Percentiles rank a stretch among this genome's conserved stretches.
Conservation (phyloP, 2,329 filamentous ascomycete species). For the Daldinia sp. region DNA sequence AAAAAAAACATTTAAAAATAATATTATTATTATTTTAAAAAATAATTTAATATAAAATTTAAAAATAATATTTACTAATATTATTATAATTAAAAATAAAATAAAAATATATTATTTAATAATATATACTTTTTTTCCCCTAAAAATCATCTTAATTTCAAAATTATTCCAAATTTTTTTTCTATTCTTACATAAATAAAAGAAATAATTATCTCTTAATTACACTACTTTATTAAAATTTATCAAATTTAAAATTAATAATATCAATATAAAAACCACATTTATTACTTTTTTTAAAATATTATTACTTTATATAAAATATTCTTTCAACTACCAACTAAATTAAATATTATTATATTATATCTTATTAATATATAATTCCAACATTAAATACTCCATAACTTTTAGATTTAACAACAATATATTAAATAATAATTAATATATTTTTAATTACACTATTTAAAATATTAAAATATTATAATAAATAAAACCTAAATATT, state of each 20-base stretch:
- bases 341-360: neutral
- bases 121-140: too few species aligned
- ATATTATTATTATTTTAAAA: neutral
- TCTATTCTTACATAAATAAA: neutral
- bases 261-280: neutral
- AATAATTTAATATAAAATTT: neutral
- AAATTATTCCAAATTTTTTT: too few species aligned
- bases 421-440: neutral
- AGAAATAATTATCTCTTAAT: neutral
- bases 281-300: neutral
- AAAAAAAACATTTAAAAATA: neutral
- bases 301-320: neutral
- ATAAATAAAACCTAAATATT: neutral
- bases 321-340: neutral
- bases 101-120: too few species aligned
- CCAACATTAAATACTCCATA: neutral
- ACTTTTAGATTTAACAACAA: neutral
- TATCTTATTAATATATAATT: neutral
- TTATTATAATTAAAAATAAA: too few species aligned
- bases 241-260: neutral
- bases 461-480: neutral
- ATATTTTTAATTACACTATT: neutral
- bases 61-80: neutral
- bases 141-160: too few species aligned
- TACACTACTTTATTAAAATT: neutral